These are phyloP conservation scores for Solanum lignicaule DNA, from an alignment of 257 asterid species.

Conservation along the genomic window DNA sequence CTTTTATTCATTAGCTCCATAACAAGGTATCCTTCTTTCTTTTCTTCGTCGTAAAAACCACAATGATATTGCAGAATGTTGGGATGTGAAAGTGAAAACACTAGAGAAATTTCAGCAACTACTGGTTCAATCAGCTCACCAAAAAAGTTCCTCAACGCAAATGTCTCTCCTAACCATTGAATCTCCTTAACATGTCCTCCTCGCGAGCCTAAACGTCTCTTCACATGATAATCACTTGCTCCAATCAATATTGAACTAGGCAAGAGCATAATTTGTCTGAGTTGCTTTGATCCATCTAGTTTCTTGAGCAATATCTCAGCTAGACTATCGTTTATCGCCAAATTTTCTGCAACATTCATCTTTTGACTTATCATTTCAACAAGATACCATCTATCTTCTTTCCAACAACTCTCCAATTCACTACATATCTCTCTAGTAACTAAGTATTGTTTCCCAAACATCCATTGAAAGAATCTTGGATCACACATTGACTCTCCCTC, in stretches of 20 bases:
- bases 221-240: slow-evolving; percentile 48
- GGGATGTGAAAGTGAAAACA: slow-evolving; percentile 66
- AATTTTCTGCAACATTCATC: slow-evolving; percentile 8
- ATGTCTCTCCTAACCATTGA: slow-evolving; percentile 81
- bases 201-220: slow-evolving; percentile 49
- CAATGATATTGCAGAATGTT: slow-evolving; percentile 55
- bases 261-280: slow-evolving; percentile 17
- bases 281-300: slow-evolving; percentile 14
- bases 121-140: slow-evolving; percentile 47
- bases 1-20: slow-evolving; percentile 82
- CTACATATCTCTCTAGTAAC: slow-evolving; percentile 43
- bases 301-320: slow-evolving; percentile 44
- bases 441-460: slow-evolving; percentile 57
- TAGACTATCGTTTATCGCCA: slow-evolving; percentile 32
- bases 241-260: slow-evolving; percentile 40
- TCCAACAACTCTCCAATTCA: slow-evolving; percentile 49
- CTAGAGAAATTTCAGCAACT: slow-evolving; percentile 29
- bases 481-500: slow-evolving; percentile 40
- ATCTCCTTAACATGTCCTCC: slow-evolving; percentile 68
- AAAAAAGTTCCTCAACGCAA: slow-evolving; percentile 52
- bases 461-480: slow-evolving; percentile 51
- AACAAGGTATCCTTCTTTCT: slow-evolving; percentile 70
- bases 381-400: slow-evolving; percentile 65
- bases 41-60: slow-evolving; percentile 66
- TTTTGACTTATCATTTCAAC: slow-evolving; percentile 31